Conservation (phyloP, 805 yeast species). For the Candida palmyrensis region DNA sequence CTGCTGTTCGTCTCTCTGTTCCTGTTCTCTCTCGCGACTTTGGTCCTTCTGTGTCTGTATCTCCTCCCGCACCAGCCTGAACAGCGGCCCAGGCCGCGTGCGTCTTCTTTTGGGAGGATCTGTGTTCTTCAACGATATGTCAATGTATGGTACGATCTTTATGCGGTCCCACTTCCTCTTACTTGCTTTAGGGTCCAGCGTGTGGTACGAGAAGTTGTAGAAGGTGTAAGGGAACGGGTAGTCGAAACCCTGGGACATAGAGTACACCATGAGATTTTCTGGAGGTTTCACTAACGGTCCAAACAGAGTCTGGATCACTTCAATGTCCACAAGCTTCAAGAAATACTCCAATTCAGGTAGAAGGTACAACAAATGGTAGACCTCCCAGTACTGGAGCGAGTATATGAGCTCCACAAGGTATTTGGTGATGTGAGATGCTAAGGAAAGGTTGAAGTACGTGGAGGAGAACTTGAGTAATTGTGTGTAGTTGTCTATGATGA, state of each 20-base stretch:
- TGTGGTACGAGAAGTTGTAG: slow-evolving; percentile 40
- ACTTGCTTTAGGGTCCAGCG: slow-evolving; percentile 19
- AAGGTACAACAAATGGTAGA: slow-evolving; percentile 32
- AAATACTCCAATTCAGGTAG: slow-evolving; percentile 30
- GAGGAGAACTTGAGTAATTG: slow-evolving; percentile 24
- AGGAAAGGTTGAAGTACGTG: slow-evolving; percentile 31
- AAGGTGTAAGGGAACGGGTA: slow-evolving; percentile 43
- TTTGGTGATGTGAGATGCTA: slow-evolving; percentile 36
- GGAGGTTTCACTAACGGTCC: slow-evolving; percentile 39
- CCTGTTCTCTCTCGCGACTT: not conserved
- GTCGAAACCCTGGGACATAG: slow-evolving; percentile 36
- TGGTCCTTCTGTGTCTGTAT: not conserved
- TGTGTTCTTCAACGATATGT: slow-evolving; percentile 24
- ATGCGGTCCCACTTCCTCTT: slow-evolving; percentile 21
- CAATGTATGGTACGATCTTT: slow-evolving; percentile 30
- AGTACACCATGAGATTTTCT: slow-evolving; percentile 26
- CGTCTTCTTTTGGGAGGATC: slow-evolving; percentile 6
- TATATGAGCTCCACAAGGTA: slow-evolving; percentile 35
- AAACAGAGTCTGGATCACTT: slow-evolving; percentile 28
- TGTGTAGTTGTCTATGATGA: slow-evolving; percentile 35
- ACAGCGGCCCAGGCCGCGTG: too few relatives aligned
- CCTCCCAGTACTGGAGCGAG: slow-evolving; percentile 39
- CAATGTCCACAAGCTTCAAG: slow-evolving; percentile 29
- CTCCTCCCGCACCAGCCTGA: not conserved
- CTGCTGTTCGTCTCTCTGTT: not conserved